Conservation (phyloP, 441 rosid genomes). For the Syzygium malaccense region DNA sequence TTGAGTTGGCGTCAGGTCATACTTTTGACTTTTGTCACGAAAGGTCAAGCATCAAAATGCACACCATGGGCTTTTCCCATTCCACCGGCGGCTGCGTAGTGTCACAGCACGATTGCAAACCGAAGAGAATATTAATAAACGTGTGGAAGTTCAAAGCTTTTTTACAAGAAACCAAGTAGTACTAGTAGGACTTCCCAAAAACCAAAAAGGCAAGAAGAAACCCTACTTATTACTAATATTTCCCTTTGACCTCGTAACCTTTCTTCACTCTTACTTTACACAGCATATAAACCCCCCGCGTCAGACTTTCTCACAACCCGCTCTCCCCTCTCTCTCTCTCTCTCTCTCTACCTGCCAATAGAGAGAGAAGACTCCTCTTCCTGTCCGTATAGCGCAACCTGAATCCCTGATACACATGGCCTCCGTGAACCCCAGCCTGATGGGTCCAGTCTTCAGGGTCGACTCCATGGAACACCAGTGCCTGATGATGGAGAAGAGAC, state of each 20-base stretch:
- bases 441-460: not conserved
- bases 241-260: not conserved
- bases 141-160: not conserved
- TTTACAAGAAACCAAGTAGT: not conserved
- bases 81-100: not conserved
- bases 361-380: not conserved
- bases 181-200: not conserved
- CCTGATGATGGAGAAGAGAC: constrained; percentile 65
- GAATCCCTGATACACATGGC: not conserved
- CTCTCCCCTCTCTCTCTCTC: not conserved
- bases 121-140: not conserved
- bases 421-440: not conserved
- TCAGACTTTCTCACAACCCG: not conserved
- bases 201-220: not conserved
- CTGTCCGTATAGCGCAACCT: not conserved
- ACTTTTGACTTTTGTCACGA: not conserved
- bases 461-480: constrained; percentile 16
- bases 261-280: not conserved
- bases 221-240: not conserved
- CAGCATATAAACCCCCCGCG: not conserved
- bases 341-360: not conserved
- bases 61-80: not conserved
- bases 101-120: not conserved
- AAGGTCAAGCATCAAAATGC: not conserved
- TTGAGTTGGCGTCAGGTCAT: not conserved